phyloP scores from a whole-genome alignment of 768 basidiomycete genomes.

The Terana coerulea region DNA sequence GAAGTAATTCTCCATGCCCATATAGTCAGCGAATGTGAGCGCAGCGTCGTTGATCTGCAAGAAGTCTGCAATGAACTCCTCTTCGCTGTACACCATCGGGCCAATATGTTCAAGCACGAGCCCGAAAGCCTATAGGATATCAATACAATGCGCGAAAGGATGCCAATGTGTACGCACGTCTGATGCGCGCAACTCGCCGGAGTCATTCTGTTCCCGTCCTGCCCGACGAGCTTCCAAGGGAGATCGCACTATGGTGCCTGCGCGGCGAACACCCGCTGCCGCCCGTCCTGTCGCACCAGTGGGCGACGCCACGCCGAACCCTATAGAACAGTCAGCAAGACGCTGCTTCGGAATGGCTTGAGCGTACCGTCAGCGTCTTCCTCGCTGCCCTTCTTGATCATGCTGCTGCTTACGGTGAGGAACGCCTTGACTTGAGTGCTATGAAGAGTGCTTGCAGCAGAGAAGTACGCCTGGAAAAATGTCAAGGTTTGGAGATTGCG shows the following conservation, averaged over 20 bases:
- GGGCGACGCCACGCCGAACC: slow-evolving; percentile 34
- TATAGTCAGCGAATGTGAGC: slow-evolving; percentile 93
- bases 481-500: background rate
- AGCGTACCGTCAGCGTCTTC: slow-evolving; percentile 68
- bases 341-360: background rate
- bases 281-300: slow-evolving; percentile 38
- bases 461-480: slow-evolving; percentile 79
- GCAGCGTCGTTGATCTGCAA: slow-evolving; percentile 86
- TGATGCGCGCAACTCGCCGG: slow-evolving; percentile 63
- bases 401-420: slow-evolving; percentile 50
- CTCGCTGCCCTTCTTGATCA: slow-evolving; percentile 63
- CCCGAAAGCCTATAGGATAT: slow-evolving; percentile 74
- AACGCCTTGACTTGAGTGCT: slow-evolving; percentile 74
- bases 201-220: slow-evolving; percentile 50
- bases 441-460: slow-evolving; percentile 79
- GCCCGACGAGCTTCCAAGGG: slow-evolving; percentile 58
- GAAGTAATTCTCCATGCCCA: slow-evolving; percentile 92
- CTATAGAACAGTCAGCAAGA: slow-evolving; percentile 28
- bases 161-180: slow-evolving; percentile 51
- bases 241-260: slow-evolving; percentile 80
- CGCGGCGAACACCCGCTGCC: slow-evolving; percentile 66
- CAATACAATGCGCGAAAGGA: background rate
- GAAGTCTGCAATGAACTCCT: slow-evolving; percentile 88
- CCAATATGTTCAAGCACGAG: slow-evolving; percentile 73
- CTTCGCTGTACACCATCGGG: slow-evolving; percentile 74